Base-by-base conservation (phyloP, 2,329 filamentous ascomycete species). In the Cladosporium oxysporum region DNA sequence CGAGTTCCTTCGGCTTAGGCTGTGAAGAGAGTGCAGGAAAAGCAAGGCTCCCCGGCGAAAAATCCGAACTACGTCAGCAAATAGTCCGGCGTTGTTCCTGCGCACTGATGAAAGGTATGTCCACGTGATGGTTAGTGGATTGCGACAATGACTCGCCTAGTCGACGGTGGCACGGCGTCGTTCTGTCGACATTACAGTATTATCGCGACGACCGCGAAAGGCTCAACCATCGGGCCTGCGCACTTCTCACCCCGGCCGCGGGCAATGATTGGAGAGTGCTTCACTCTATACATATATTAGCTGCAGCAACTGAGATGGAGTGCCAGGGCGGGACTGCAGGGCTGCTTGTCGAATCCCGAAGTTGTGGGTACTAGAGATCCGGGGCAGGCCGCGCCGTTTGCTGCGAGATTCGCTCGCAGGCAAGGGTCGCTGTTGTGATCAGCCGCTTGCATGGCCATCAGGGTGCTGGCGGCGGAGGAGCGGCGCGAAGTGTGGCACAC, bases 101-200 rank as follows among this genome's bases (percentile, higher is more conserved):
- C 26, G 26, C 29, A 21, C 41, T n/a, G 41, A 47, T 21, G 10
- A 23, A 33, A 33, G 14, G 18, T 5, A 16, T 61, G 58, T 50
- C 28, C 59, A 62, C 59, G 59, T 62, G 59, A 52, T 62, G 44
- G 33, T 28, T 37, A 53, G 29, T 53, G 21, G 14, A 50, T 61
- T 62, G 44, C 14, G 31, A 47, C n/a, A 28, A 52, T 62, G 59
- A 62, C 59, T 62, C 59, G 59, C 11, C 47, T 52, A 47, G 57
- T 23, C 18, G 23, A 37, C 55, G 31, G 55, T 41, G 5, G n/a
- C 31, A 26, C 55, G 21, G 55, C 55, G 33, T 37, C 23, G 55
- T 2, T 23, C 11, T 29, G 11, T 58, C 37, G 55, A 35, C 55
- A 33, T 28, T 26, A 26, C 3, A n/a, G n/a, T 3, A 26, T 26